Conservation (phyloP, 352 stramenopile genomes). For the Phytophthora citrophthora region DNA sequence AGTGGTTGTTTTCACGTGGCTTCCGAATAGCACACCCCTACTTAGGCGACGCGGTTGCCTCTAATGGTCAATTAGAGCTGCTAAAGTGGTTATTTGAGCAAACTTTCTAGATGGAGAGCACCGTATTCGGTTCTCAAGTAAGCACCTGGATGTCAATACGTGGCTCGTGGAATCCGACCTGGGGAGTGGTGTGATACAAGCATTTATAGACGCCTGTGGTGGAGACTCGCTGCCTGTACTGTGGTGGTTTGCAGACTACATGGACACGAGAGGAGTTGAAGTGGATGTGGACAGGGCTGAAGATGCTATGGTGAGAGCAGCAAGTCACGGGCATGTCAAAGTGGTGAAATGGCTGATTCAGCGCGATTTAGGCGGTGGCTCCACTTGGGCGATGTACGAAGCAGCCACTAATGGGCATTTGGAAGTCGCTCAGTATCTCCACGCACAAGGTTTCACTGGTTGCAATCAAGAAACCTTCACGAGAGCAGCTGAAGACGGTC, state of each 20-base stretch:
- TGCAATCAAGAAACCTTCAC: slow-evolving; percentile 29
- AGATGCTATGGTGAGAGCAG: too few relatives aligned
- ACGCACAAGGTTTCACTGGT: slow-evolving; percentile 11
- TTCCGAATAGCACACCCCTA: too few relatives aligned
- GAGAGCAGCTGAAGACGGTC: slow-evolving; percentile 19
- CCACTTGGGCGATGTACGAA: neutral
- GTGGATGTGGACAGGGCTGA: too few relatives aligned
- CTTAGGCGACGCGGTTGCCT: too few relatives aligned
- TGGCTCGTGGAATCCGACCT: slow-evolving; percentile 1
- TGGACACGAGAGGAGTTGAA: neutral
- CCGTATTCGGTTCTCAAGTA: neutral
- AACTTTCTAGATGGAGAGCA: neutral
- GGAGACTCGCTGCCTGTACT: neutral
- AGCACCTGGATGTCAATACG: slow-evolving; percentile 6
- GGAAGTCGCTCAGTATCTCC: too few relatives aligned
- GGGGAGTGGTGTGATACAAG: neutral
- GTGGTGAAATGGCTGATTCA: too few relatives aligned
- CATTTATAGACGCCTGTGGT: slow-evolving; percentile 1
- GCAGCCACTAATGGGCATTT: neutral
- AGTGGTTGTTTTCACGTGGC: neutral
- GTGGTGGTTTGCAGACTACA: too few relatives aligned
- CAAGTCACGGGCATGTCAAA: too few relatives aligned
- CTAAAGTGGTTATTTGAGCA: slow-evolving; percentile 10
- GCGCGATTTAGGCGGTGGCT: too few relatives aligned
- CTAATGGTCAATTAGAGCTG: neutral